Percentiles rank a stretch among this genome's conserved stretches.
Conservation (phyloP, 2,329 filamentous ascomycete genomes). For the Clarireedia sp. region DNA sequence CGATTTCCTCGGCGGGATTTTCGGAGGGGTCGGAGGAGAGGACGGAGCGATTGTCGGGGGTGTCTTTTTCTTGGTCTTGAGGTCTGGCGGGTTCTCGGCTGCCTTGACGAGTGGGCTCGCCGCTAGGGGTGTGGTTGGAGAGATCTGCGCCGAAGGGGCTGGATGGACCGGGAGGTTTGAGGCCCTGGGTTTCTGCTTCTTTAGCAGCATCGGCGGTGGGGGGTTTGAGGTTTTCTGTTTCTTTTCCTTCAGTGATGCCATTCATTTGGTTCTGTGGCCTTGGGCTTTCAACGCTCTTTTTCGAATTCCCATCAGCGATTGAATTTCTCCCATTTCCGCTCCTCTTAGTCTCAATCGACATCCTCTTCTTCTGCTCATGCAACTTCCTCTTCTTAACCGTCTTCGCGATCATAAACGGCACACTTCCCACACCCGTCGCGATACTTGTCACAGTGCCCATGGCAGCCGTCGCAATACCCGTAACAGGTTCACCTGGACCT, state of each 20-base stretch:
- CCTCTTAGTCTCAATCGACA: conserved; percentile 15
- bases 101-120: conserved; percentile 13
- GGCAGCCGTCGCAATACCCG: conserved; percentile 55
- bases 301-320: not conserved
- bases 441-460: conserved; percentile 50
- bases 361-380: conserved; percentile 37
- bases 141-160: not conserved
- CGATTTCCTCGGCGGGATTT: conserved; percentile 21
- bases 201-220: not conserved
- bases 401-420: conserved; percentile 54
- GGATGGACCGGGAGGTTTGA: not conserved
- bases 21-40: conserved; percentile 20
- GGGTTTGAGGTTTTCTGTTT: not conserved
- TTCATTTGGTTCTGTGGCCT: not conserved
- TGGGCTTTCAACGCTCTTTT: not conserved
- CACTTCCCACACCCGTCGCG: conserved; percentile 54
- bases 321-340: conserved; percentile 8
- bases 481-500: conserved; percentile 65
- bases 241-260: not conserved
- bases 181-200: not conserved
- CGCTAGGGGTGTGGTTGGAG: conserved; percentile 4
- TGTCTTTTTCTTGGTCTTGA: not conserved
- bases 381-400: conserved; percentile 47
- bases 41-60: conserved; percentile 5
- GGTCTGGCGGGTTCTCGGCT: not conserved